phyloP scores from a whole-genome alignment of 495 filamentous ascomycete species.

The Penicillium paxilli region DNA sequence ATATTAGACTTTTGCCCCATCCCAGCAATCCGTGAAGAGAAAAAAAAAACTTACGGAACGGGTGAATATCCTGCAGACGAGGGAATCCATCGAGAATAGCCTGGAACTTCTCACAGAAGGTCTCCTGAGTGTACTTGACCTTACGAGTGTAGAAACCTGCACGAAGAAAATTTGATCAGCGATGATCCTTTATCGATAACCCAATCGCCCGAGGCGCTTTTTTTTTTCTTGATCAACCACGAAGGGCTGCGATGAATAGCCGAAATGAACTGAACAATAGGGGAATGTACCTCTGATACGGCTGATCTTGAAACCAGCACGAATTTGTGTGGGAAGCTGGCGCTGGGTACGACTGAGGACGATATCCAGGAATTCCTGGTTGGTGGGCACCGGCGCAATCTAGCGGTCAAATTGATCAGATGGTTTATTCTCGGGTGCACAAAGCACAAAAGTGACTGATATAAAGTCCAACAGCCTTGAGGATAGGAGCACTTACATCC shows the following conservation, averaged over 20 bases:
- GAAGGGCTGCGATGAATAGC: neutral
- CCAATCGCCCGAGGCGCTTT: constrained; percentile 6
- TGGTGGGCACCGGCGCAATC: constrained; percentile 89
- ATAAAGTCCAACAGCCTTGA: neutral
- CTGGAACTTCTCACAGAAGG: constrained; percentile 89
- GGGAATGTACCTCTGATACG: constrained; percentile 71
- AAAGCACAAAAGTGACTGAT: neutral
- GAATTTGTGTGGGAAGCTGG: constrained; percentile 92
- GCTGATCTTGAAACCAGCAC: constrained; percentile 93
- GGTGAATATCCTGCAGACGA: constrained; percentile 91
- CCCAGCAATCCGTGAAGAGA: neutral
- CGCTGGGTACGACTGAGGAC: constrained; percentile 93
- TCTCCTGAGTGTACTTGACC: constrained; percentile 98
- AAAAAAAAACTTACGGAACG: constrained; percentile 72
- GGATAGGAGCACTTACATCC: constrained; percentile 43
- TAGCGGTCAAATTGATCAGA: constrained; percentile 39
- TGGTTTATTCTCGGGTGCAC: constrained; percentile 2
- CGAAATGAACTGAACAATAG: neutral
- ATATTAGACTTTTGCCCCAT: constrained; percentile 30
- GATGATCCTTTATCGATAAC: neutral
- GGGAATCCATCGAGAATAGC: constrained; percentile 91
- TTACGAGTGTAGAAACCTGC: constrained; percentile 92
- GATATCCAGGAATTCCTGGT: constrained; percentile 95
- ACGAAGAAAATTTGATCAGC: constrained; percentile 29
- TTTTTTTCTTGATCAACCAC: constrained; percentile 7